phyloP scores from a whole-genome alignment of 202 grass and related monocot genomes.

The Panicum virgatum region DNA sequence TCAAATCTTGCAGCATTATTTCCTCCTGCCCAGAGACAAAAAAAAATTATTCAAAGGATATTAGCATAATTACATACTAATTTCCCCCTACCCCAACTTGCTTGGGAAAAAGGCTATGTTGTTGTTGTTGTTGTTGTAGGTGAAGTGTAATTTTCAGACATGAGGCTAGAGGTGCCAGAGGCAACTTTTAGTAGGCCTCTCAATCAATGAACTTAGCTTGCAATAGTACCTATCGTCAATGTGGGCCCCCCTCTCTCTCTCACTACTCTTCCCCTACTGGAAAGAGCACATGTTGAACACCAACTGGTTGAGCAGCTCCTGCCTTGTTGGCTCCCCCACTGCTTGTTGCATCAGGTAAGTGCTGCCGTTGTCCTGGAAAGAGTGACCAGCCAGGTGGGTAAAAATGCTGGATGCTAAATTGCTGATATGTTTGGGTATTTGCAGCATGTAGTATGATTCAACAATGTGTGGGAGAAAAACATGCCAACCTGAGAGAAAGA shows the following conservation, averaged over 20 bases:
- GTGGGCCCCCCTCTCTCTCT: conserved; percentile 37
- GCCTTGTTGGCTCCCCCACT: conserved; percentile 68
- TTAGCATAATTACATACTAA: conserved; percentile 7
- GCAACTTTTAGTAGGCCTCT: conserved; percentile 26
- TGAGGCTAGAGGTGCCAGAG: too few relatives aligned
- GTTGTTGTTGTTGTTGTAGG: too few relatives aligned
- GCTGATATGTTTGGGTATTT: conserved; percentile 31
- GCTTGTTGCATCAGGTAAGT: conserved; percentile 65
- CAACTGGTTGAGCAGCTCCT: conserved; percentile 65
- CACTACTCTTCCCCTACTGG: conserved; percentile 56
- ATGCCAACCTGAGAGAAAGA: conserved; percentile 71
- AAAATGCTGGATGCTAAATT: conserved; percentile 42
- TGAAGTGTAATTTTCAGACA: conserved; percentile 20
- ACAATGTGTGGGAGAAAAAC: neutral
- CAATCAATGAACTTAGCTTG: conserved; percentile 43
- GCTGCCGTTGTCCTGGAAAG: conserved; percentile 57
- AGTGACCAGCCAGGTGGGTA: conserved; percentile 28
- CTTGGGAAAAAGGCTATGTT: too few relatives aligned
- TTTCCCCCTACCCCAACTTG: too few relatives aligned
- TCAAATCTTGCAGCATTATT: conserved; percentile 56
- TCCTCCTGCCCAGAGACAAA: conserved; percentile 36
- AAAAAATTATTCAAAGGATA: neutral
- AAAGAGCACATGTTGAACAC: conserved; percentile 77
- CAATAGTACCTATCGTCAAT: conserved; percentile 56
- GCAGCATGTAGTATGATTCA: conserved; percentile 16